Percentiles rank a stretch among this genome's conserved stretches.
phyloP scores from a whole-genome alignment of 805 yeast species.

The Myxozyma kluyveri region DNA sequence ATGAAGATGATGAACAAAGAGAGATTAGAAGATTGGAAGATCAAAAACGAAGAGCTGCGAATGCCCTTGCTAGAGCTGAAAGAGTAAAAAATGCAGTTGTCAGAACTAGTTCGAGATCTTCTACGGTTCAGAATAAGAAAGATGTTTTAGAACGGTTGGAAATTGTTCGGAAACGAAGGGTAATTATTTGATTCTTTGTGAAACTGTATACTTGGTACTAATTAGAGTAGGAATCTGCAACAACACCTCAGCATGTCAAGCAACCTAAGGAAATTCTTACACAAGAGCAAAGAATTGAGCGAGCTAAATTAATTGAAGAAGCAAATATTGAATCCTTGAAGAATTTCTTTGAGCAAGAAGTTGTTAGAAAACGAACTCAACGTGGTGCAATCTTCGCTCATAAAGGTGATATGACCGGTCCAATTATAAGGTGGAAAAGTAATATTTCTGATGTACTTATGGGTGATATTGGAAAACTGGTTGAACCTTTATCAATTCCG shows the following conservation, averaged over 20 bases:
- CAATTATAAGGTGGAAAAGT: slow-evolving; percentile 56
- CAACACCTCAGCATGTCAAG: background rate
- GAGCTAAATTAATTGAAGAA: slow-evolving; percentile 83
- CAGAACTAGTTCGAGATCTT: slow-evolving; percentile 51
- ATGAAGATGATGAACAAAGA: too few species aligned
- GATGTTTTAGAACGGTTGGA: slow-evolving; percentile 71
- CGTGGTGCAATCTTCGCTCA: slow-evolving; percentile 66
- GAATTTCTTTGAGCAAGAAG: slow-evolving; percentile 78
- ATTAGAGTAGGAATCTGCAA: background rate
- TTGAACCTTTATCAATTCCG: slow-evolving; percentile 15
- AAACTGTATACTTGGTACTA: background rate
- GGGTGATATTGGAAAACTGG: slow-evolving; percentile 8
- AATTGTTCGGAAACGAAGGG: slow-evolving; percentile 60
- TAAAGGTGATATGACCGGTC: slow-evolving; percentile 47
- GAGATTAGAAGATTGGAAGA: too few species aligned
- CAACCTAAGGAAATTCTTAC: slow-evolving; percentile 42
- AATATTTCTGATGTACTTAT: slow-evolving; percentile 49
- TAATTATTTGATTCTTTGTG: slow-evolving; percentile 3
- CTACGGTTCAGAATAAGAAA: slow-evolving; percentile 74
- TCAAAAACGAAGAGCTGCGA: too few species aligned
- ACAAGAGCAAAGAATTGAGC: slow-evolving; percentile 69
- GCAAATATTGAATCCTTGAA: slow-evolving; percentile 70
- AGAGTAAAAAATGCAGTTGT: background rate
- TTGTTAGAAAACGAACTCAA: slow-evolving; percentile 72
- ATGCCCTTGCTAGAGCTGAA: too few species aligned